Evolutionary conservation across 2,329 filamentous ascomycete genomes (phyloP).

Genomic region (Trichophyton schoenleinii): DNA sequence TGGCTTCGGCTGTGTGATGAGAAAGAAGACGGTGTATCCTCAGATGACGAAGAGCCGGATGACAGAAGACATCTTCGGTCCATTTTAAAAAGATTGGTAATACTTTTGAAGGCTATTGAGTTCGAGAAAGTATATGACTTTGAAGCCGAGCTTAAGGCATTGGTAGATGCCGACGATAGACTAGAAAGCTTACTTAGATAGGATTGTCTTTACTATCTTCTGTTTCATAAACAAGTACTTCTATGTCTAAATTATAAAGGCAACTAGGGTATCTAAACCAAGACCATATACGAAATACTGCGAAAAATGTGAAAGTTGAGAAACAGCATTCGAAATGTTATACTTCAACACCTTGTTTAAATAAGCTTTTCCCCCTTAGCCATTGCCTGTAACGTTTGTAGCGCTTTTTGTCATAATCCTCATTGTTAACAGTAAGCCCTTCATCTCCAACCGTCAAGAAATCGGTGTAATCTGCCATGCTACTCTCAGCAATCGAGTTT

Average conservation of each 20-base stretch:
- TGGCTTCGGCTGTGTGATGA: conserved; percentile 46
- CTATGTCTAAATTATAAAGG: not conserved
- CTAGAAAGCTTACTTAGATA: conserved; percentile 17
- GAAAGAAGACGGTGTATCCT: conserved; percentile 11
- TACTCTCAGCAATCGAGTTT: conserved; percentile 44
- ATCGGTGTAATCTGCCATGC: conserved; percentile 60
- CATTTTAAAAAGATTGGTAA: conserved; percentile 6
- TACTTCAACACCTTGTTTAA: conserved; percentile 63
- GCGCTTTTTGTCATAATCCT: conserved; percentile 79
- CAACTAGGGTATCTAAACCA: conserved; percentile 3
- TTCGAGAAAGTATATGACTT: conserved; percentile 17
- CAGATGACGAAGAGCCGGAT: not conserved
- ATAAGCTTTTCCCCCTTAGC: conserved; percentile 86
- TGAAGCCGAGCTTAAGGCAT: conserved; percentile 22
- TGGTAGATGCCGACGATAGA: conserved; percentile 27
- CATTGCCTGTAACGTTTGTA: conserved; percentile 96
- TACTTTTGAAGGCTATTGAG: conserved; percentile 22
- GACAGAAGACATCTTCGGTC: not conserved
- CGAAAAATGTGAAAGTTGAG: no score
- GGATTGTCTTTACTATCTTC: not conserved
- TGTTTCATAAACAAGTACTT: not conserved
- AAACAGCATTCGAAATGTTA: conserved; percentile 13
- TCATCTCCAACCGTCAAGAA: conserved; percentile 67
- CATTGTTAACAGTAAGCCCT: conserved; percentile 73
- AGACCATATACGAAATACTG: conserved; percentile 3